Percentiles rank a stretch among this genome's conserved stretches.
phyloP scores from a whole-genome alignment of 306 rosid genomes.

The Prunus salicina region DNA sequence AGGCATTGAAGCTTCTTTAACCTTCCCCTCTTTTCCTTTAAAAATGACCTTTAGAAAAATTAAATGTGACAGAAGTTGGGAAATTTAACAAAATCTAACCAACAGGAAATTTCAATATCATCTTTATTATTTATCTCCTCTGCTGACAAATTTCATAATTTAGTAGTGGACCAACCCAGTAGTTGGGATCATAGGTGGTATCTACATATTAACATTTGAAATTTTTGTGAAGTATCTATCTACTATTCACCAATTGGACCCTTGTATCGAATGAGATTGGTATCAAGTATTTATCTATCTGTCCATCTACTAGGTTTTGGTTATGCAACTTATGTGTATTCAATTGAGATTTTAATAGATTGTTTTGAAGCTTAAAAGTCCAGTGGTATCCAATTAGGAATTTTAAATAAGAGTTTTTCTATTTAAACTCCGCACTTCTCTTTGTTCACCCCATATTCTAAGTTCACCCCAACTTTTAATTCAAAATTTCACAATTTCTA shows the following conservation, averaged over 20 bases:
- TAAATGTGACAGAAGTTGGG: background rate
- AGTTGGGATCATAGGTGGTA: background rate
- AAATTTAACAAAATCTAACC: background rate
- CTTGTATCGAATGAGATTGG: background rate
- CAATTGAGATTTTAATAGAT: background rate
- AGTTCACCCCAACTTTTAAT: too few species aligned
- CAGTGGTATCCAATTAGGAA: background rate
- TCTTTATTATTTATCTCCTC: background rate
- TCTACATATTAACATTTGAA: background rate
- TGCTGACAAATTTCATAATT: background rate
- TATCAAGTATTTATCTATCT: background rate
- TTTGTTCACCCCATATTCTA: too few species aligned
- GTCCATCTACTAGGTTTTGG: background rate
- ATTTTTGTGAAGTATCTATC: background rate
- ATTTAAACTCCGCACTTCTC: too few species aligned
- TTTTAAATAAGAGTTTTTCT: too few species aligned
- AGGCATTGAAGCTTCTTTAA: constrained; percentile 9
- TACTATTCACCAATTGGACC: background rate
- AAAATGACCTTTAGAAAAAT: background rate
- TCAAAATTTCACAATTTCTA: too few species aligned
- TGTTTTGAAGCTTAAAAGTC: too few species aligned
- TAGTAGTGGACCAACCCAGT: background rate
- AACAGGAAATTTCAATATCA: background rate
- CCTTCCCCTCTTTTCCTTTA: background rate
- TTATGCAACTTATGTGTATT: background rate